Evolutionary conservation across 2,329 filamentous ascomycete genomes (phyloP), one percentile per base, ranked within the genome.

Genomic region (Ophiostoma sp.): DNA sequence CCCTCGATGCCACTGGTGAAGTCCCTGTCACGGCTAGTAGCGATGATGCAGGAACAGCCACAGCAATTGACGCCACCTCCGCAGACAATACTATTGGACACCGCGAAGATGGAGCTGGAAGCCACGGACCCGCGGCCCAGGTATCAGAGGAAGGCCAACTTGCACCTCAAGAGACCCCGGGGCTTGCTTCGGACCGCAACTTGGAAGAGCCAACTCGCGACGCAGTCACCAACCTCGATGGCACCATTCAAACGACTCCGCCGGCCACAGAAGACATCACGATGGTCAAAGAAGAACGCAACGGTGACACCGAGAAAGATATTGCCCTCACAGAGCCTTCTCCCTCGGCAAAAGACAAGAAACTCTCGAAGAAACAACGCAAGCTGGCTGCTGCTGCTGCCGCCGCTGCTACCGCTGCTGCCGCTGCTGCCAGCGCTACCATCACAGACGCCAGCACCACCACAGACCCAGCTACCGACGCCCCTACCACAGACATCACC

Each of bases 361-460:
- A 70, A 45, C 69, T 70, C 8, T 62, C 67, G 16, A 70, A 70
- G 67, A 70, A 70, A 62, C 69, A 70, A 52, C 67, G 66, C 69
- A 70, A 65, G 55, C 60, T 70, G 64, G 69, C 65, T 67, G 69
- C 69, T 38, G 69, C 68, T 64, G 68, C 68, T 58, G 66, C 64
- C 60, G 45, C 69, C 58, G 68, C 55, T 63, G 68, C 44, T 36
- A 64, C 27, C n/a, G 65, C 42, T 14, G 36, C 27, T 12, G 65
- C 42, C 36, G 36, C 55, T 16, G 55, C 55, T 36, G 18, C 49
- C 14, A 9, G 3, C 12, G 55, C 55, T 36, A 7, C 49, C 14
- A 9, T 7, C 12, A 16, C 44, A 14, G 27, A 63, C 27, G 16
- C 7, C 65, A 67, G 1, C 27, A 42, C 42, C 44, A 14, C 18